Evolutionary conservation across 2,329 filamentous ascomycete genomes (phyloP), one percentile per base, ranked within the genome.

Genomic region (Parafenestella ontariensis): DNA sequence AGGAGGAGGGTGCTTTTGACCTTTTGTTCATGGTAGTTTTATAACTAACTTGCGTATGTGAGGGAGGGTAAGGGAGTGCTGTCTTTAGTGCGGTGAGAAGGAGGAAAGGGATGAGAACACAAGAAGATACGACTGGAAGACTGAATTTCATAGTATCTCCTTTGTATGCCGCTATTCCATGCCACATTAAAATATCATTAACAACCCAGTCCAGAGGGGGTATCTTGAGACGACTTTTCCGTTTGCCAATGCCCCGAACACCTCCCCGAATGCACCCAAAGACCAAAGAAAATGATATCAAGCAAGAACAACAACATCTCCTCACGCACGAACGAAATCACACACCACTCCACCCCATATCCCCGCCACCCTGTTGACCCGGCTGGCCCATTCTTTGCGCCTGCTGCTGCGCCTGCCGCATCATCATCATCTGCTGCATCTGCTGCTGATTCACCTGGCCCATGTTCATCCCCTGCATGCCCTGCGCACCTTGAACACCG

Each of bases 371-470:
- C 42, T 68, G 62, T 33, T 66, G 62, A n/a, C 59, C 61, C 20
- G 53, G 66, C 36, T 64, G 64, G 11, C 61, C 57, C 56, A 64
- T 63, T 36, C 66, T 53, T 28, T 68, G 64, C 20, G 61, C 58
- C 40, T 65, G 59, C 42, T 62, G 60, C 46, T 74, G 72, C 4
- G 64, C 65, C 55, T 72, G 70, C n/a, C 66, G 55, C 71, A 73
- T 69, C 61, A 72, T 63, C 62, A 71, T 65, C 49, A 64, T 58
- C 55, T 58, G 55, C 21, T 49, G 52, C 42, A 45, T 34, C 41
- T 43, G 41, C 26, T 43, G 41, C 33, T 55, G 52, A 15, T 47
- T 46, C 44, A 55, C 49, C 48, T 51, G 46, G 37, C 46, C 44
- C 46, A 26, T 56, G 42, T 59, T 49, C 58, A 66, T 65, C 24